Evolutionary conservation across 1,284 basidiomycete genomes (phyloP).

Genomic region (Melampsora larici-populina): DNA sequence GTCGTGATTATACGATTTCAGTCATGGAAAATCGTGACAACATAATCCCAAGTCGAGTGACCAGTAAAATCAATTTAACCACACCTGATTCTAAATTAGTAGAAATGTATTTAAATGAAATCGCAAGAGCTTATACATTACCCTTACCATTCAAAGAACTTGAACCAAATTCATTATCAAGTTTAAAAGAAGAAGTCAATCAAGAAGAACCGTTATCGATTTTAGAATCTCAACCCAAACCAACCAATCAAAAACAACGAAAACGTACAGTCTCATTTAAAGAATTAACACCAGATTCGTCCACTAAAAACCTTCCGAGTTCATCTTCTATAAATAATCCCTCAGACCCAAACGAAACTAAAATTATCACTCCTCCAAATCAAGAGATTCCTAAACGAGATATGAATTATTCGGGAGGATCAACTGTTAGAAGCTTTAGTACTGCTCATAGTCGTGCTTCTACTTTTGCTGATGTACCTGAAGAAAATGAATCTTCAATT

Average conservation of each 20-base stretch:
- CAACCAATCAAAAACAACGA: not conserved
- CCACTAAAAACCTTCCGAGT: not conserved
- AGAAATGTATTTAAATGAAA: slow-evolving; percentile 1
- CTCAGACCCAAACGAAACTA: not conserved
- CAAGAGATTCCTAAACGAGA: slow-evolving; percentile 1
- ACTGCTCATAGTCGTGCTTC: slow-evolving; percentile 5
- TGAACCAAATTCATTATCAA: not conserved
- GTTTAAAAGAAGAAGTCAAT: too few species aligned
- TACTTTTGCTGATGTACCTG: not conserved
- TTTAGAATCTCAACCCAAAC: not conserved
- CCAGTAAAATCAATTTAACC: not conserved
- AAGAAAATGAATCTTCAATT: too few species aligned
- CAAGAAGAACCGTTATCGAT: not conserved
- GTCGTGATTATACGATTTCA: not conserved
- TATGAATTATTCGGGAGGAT: not conserved
- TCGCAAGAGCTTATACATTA: not conserved
- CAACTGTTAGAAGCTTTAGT: not conserved
- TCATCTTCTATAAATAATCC: too few species aligned
- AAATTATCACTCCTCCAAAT: not conserved
- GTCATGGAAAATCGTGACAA: not conserved
- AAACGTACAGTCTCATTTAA: not conserved
- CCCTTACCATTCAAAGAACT: not conserved
- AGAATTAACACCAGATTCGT: not conserved
- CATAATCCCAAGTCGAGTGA: not conserved
- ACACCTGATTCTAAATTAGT: not conserved